Evolutionary conservation across 139 green algal genomes (phyloP), one percentile per base, ranked within the genome.

Genomic region (Chlamydomonas sp.): DNA sequence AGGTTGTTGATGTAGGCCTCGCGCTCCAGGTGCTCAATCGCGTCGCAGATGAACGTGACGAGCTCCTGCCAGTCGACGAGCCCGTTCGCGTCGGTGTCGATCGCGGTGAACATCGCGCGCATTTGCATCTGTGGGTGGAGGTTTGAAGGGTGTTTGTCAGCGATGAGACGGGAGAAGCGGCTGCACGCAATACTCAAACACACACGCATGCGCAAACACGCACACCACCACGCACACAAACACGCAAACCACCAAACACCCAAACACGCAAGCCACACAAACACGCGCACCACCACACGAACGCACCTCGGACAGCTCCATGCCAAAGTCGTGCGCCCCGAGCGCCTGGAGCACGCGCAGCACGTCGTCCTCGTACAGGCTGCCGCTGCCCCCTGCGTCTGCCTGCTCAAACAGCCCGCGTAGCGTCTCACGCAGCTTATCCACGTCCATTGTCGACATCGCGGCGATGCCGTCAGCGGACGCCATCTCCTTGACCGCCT

Each of bases 31-130:
- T 85, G 79, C 65, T 77, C 69, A 59, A 88, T 77, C 3, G 81
- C 79, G 26, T 88, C 79, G 57, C 70, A 81, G 20, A 85, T 79
- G 79, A 88, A 88, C 48, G 83, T 77, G 63, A 85, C 73, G 31
- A 85, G 75, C 76, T 88, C 82, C 6, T 66, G 64, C 76, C 76
- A 77, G 70, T 80, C 72, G 30, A 86, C 76, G 3, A 48, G 65
- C 31, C 76, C 80, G 48, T 61, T 77, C 60, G 81, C 80, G 57
- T 86, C 76, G 29, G 59, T 71, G 50, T 86, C 80, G 28, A 86
- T 80, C 35, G 77, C 76, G 0, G 73, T 67, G 28, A 86, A 76
- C 72, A 86, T 80, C 58, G 76, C 70, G 54, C 75, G 71, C 76
- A 78, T 78, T 60, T 81, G 76, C 35, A 67, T 36, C 24, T 64